Conservation (phyloP, 2,329 filamentous ascomycete genomes). For the Ustilaginoidea virens region DNA sequence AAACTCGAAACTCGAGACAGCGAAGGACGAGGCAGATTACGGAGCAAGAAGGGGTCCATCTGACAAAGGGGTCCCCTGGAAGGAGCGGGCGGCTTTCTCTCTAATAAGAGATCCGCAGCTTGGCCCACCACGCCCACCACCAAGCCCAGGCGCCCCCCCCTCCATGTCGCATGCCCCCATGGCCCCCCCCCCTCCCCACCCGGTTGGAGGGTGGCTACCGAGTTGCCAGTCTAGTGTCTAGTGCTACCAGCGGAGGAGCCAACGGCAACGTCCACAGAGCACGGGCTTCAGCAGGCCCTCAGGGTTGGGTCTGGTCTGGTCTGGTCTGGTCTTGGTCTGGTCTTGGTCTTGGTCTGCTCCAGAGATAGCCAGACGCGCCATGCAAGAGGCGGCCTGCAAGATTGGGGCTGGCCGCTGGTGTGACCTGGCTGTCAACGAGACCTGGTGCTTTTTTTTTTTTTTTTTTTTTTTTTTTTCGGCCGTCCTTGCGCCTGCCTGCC, state of each 20-base stretch:
- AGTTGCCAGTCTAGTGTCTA: no score
- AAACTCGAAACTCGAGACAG: no score
- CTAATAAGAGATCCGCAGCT: constrained; percentile 1
- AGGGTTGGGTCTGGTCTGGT: no score
- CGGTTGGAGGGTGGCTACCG: no score
- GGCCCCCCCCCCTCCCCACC: no score
- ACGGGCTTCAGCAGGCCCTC: no score
- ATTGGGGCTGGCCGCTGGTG: constrained; percentile 1
- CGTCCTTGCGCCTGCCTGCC: no score
- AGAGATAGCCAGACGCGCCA: constrained; percentile 1
- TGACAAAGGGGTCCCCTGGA: constrained; percentile 3
- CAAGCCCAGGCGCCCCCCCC: not conserved
- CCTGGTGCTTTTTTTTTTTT: no score
- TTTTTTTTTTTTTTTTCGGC: no score
- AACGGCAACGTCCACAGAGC: not conserved
- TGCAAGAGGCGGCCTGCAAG: not conserved
- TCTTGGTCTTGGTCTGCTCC: not conserved
- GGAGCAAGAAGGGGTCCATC: constrained; percentile 14
- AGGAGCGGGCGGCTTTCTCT: constrained; percentile 2
- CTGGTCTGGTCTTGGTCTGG: no score
- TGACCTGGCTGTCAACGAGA: no score
- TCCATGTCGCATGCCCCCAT: not conserved
- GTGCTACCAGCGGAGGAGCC: not conserved
- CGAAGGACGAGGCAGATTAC: constrained; percentile 1
- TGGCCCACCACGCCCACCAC: not conserved